Evolutionary conservation across 108 stramenopile genomes (phyloP), one percentile per base, ranked within the genome.

Genomic region (Skeletonema grethae): DNA sequence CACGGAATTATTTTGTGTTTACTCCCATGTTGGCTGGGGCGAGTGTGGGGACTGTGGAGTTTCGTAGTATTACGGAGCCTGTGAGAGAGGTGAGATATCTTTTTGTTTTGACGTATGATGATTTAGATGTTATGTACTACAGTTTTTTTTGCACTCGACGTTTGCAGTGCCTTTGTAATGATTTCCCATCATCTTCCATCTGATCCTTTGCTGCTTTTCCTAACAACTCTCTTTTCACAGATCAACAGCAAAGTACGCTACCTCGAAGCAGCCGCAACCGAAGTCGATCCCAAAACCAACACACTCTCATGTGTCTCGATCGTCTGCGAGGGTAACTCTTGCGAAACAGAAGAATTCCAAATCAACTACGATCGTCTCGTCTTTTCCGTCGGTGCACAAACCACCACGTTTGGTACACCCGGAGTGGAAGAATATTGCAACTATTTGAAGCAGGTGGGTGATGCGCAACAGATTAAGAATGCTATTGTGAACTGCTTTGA

Each of bases 11-110:
- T 71, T 97, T 98, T 66, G 80, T 97, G 7, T 97, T 97, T 72
- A 98, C 97, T 0, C 97, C 97, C 61, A 97, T 98, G 97, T 79
- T 98, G 30, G 97, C 97, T n/a, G 96, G 95, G 18, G 89, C 95
- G 9, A 85, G 86, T 46, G 97, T 95, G 28, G 98, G 98, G 5
- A 96, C 96, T 0, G 97, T 98, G 31, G 97, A 98, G 46, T 97
- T 79, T 82, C 68, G 88, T 65, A 89, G 86, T 71, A 98, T 98
- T 73, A 92, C 88, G 1, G 93, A 96, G 74, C 91, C 97, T 16
- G 84, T 98, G 67, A 94, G 97, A n/a, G 81, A 88, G 86, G 83
- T 88, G 55, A 56, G 86, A 50, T 28, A n/a, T n/a, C n/a, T n/a
- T n/a, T n/a, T n/a, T 1, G 30, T 16, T 41, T 18, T 48, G 57